Conservation (phyloP, 2,329 filamentous ascomycete species). For the Neonectria coccinea region DNA sequence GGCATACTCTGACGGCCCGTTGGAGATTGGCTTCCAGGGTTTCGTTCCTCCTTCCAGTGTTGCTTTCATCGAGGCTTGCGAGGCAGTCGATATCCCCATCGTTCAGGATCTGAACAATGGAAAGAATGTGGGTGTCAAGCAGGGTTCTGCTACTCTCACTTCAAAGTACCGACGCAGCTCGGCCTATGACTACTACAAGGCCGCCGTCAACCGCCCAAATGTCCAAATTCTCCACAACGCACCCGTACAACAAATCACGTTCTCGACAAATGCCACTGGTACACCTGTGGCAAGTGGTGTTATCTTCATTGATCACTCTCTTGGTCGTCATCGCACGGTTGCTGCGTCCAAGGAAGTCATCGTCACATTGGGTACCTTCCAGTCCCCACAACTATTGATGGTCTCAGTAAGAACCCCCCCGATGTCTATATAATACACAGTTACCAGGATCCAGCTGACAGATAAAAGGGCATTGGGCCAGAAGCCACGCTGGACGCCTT, state of each 20-base stretch:
- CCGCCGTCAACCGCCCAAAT: conserved; percentile 36
- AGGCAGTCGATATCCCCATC: conserved; percentile 38
- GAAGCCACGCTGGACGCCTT: conserved; percentile 34
- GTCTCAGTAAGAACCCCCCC: conserved; percentile 8
- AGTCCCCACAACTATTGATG: conserved; percentile 24
- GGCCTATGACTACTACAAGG: conserved; percentile 43
- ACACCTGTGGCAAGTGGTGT: conserved; percentile 40
- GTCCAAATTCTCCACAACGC: conserved; percentile 44
- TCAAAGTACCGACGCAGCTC: conserved; percentile 41
- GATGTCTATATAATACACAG: background rate
- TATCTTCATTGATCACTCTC: conserved; percentile 43
- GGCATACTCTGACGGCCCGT: conserved; percentile 42
- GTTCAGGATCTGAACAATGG: conserved; percentile 44
- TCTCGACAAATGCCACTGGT: conserved; percentile 13
- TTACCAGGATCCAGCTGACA: conserved; percentile 10
- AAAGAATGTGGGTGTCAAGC: conserved; percentile 46
- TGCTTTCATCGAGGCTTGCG: conserved; percentile 43
- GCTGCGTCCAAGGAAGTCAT: conserved; percentile 21
- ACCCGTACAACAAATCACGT: conserved; percentile 28
- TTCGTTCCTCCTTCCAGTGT: conserved; percentile 47
- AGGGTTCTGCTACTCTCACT: conserved; percentile 43
- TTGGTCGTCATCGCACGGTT: conserved; percentile 33
- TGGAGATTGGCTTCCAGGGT: conserved; percentile 43
- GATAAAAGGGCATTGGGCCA: conserved; percentile 35
- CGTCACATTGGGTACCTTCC: conserved; percentile 21